These are phyloP conservation scores for Rhizophagus clarus DNA, from an alignment of 192 early-diverging fungal genomes.

Conservation along the genomic window DNA sequence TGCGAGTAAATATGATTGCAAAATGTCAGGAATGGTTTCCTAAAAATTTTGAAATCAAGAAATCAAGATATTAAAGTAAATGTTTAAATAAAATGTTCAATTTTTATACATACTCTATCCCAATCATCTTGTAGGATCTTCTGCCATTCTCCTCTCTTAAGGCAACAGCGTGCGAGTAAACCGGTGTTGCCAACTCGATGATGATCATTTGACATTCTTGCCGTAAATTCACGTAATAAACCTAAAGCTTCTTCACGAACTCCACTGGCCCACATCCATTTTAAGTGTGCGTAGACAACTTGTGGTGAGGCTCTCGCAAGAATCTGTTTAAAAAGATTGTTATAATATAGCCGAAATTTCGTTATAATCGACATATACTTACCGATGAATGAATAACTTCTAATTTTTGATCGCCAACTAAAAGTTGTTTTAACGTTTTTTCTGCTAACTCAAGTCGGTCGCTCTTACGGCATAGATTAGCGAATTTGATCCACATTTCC, in stretches of 20 bases:
- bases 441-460: slow-evolving; percentile 78
- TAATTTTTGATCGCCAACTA: slow-evolving; percentile 60
- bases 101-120: slow-evolving; percentile 36
- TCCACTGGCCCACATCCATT: slow-evolving; percentile 84
- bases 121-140: slow-evolving; percentile 52
- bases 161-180: slow-evolving; percentile 81
- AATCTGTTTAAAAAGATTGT: background rate
- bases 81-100: no score
- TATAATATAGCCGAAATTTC: background rate
- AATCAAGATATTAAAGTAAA: background rate
- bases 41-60: slow-evolving; percentile 12
- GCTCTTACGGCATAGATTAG: slow-evolving; percentile 90
- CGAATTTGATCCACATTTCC: slow-evolving; percentile 96
- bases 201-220: slow-evolving; percentile 70
- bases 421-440: slow-evolving; percentile 74
- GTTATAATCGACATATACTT: background rate
- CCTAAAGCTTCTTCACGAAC: slow-evolving; percentile 66
- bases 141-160: slow-evolving; percentile 97
- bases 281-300: slow-evolving; percentile 90
- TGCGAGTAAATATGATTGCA: slow-evolving; percentile 81
- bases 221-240: slow-evolving; percentile 79
- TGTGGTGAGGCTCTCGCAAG: slow-evolving; percentile 47
- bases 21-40: slow-evolving; percentile 69
- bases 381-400: slow-evolving; percentile 33
- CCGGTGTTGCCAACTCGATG: slow-evolving; percentile 53